These are phyloP conservation scores for Casuarina glauca DNA, from an alignment of 306 rosid genomes.

Conservation along the genomic window DNA sequence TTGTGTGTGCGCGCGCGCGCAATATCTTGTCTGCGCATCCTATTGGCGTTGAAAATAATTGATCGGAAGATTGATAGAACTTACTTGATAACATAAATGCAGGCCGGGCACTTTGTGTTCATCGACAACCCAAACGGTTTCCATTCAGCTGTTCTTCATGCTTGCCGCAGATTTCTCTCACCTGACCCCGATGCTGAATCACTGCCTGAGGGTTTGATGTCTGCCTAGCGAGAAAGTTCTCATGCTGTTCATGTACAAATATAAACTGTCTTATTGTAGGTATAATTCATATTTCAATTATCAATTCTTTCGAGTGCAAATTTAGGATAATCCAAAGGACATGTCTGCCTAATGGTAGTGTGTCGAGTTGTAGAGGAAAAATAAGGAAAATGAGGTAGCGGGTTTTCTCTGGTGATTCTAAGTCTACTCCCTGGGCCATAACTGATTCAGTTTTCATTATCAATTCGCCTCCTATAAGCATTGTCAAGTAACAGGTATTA, in stretches of 20 bases:
- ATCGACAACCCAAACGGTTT: slow-evolving; percentile 74
- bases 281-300: not conserved
- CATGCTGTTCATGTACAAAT: slow-evolving; percentile 3
- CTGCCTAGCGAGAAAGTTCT: slow-evolving; percentile 45
- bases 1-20: not conserved
- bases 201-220: slow-evolving; percentile 66
- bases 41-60: not conserved
- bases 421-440: not conserved
- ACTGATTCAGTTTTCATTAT: not conserved
- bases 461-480: not conserved
- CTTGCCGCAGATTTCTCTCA: slow-evolving; percentile 75
- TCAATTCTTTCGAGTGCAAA: not conserved
- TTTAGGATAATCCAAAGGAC: not conserved
- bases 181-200: slow-evolving; percentile 52
- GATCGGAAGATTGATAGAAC: not conserved
- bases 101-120: slow-evolving; percentile 92
- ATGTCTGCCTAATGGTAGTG: not conserved
- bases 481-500: no score
- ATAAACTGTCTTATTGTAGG: not conserved
- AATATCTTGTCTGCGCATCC: not conserved
- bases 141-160: slow-evolving; percentile 75
- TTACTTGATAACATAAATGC: slow-evolving; percentile 31
- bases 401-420: not conserved
- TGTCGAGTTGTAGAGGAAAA: not conserved
- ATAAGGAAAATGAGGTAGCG: not conserved